Evolutionary conservation across 331 rosid genomes (phyloP).

Genomic region (Quercus lobata): DNA sequence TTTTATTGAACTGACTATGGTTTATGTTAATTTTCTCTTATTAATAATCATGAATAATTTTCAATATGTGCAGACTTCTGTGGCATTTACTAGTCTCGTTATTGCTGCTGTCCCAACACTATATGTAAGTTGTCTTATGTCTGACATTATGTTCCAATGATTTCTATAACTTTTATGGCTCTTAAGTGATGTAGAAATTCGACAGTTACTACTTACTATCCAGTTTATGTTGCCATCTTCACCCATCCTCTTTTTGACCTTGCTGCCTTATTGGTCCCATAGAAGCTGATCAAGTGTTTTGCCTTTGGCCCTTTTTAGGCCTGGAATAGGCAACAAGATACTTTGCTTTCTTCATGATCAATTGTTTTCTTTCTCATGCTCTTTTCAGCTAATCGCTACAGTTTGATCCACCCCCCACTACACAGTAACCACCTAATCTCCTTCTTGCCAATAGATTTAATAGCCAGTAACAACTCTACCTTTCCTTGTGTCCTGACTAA

Average conservation of each 20-base stretch:
- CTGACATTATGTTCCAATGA: not conserved
- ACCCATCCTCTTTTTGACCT: no score
- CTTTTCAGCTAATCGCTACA: not conserved
- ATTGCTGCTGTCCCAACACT: slow-evolving; percentile 62
- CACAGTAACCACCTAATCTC: not conserved
- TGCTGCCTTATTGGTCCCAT: no score
- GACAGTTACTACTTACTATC: no score
- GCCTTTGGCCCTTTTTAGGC: no score
- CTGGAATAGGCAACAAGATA: no score
- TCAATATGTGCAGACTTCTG: slow-evolving; percentile 39
- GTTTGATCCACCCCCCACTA: not conserved
- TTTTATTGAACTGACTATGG: not conserved
- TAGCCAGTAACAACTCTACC: not conserved
- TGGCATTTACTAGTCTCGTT: slow-evolving; percentile 52
- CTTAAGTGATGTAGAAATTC: no score
- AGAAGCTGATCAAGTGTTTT: no score
- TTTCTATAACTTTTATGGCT: not conserved
- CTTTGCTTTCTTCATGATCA: not conserved
- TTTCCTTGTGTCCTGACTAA: not conserved
- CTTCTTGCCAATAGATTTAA: not conserved
- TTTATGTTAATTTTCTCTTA: not conserved
- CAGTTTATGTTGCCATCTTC: no score
- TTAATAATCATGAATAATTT: not conserved
- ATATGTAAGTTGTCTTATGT: slow-evolving; percentile 51
- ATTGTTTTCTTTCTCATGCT: not conserved